A percentile compares a stretch with the other conserved stretches of the same genome.
Evolutionary conservation across 169 alveolate genomes (phyloP).

Genomic region (Plasmodium reichenowi): DNA sequence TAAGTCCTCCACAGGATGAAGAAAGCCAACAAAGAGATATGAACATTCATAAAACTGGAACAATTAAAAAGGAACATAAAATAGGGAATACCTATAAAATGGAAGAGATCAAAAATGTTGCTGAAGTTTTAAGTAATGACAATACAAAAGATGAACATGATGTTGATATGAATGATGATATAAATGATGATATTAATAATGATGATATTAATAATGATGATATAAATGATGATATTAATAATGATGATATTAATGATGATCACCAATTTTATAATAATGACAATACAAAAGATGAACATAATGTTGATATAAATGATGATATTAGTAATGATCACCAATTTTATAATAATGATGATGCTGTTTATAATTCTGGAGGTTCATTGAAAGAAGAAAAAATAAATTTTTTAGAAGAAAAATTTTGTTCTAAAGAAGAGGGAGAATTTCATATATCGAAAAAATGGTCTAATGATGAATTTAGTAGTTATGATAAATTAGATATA

Average conservation of each 20-base stretch:
- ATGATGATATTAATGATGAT: neutral
- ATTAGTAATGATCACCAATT: neutral
- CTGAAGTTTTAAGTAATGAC: neutral
- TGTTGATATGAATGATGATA: neutral
- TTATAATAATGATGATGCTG: neutral
- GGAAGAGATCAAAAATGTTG: neutral
- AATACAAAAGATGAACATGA: neutral
- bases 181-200: neutral
- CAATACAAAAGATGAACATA: too few species aligned
- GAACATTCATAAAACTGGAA: neutral
- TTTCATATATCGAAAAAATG: neutral
- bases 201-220: neutral
- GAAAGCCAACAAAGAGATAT: neutral
- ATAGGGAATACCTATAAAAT: too few species aligned
- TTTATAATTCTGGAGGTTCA: neutral
- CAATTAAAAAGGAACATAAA: neutral
- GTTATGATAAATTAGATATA: neutral
- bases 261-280: neutral
- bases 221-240: too few species aligned
- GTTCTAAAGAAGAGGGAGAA: neutral
- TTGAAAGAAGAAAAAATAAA: neutral
- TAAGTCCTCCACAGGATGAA: neutral
- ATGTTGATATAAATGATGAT: too few species aligned
- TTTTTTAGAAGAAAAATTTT: neutral
- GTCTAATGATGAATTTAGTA: neutral